Base-by-base conservation (phyloP, 768 basidiomycete species). In the Leccinellum albellum region DNA sequence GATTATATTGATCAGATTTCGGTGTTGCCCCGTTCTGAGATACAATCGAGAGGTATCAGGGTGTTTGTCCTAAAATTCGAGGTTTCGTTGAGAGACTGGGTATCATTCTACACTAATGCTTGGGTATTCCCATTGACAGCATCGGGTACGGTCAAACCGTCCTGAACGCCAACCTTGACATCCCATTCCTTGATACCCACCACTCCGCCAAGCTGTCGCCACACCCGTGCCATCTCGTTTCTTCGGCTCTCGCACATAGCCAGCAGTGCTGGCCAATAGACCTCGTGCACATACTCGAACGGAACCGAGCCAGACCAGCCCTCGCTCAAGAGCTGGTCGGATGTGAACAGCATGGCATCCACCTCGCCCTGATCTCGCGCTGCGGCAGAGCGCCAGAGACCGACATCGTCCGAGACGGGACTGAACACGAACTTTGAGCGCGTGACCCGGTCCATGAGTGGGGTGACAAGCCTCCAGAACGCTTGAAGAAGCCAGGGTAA, bases 371-470 rank as follows among this genome's bases (percentile, higher is more conserved):
- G 59, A 24, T 70, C 64, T 23, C 69, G 55, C 1, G 61, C 63
- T 46, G 65, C 66, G 4, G 40, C 62, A 1, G 70, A 63, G 8
- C 69, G 57, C 67, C 72, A 72, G 0, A 73, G 51, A 4, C 70
- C 72, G 1, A 15, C n/a, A 1, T 52, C 51, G 44, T 68, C 68
- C 6, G 52, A 35, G 15, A 73, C 70, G 1, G 88, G 87, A 64
- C 91, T 90, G 71, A 91, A 90, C 55, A 84, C 79, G 70, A 91
- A 78, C 72, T 91, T 91, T 32, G 79, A 70, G 29, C 84, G 82
- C 1, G 91, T 93, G 57, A 91, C 70, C 3, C 92, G 90, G 72
- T 95, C 93, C 52, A 94, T 82, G 66, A 94, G 87, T 1, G 91
- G 89, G 60, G 75, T 82, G 64, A 93, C 85, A 60, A 91, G 70